Percentiles rank a stretch among this genome's conserved stretches.
These are phyloP conservation scores for Claviceps paspali DNA, from an alignment of 2,329 filamentous ascomycete species.

Conservation along the genomic window DNA sequence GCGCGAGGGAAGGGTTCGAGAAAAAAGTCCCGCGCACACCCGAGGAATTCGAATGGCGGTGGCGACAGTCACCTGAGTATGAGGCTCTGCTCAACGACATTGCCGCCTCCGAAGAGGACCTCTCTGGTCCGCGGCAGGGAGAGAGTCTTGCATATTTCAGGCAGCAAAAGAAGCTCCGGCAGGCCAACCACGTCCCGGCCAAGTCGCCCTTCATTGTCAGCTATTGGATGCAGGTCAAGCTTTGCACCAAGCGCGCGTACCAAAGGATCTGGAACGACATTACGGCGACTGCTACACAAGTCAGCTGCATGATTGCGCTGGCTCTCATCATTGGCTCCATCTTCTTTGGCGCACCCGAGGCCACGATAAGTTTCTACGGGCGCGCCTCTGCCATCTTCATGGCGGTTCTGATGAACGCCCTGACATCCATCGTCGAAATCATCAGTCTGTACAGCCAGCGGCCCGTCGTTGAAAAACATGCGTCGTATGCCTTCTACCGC, in stretches of 20 bases:
- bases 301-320: slow-evolving; percentile 35
- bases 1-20: slow-evolving; percentile 41
- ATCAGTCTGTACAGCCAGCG: slow-evolving; percentile 27
- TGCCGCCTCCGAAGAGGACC: slow-evolving; percentile 30
- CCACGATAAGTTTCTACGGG: slow-evolving; percentile 35
- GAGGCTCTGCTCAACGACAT: slow-evolving; percentile 30
- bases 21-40: slow-evolving; percentile 48
- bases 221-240: slow-evolving; percentile 34
- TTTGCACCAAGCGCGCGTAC: slow-evolving; percentile 35
- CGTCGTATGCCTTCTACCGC: slow-evolving; percentile 34
- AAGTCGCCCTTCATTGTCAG: slow-evolving; percentile 44
- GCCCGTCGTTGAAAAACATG: slow-evolving; percentile 34
- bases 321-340: slow-evolving; percentile 47
- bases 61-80: slow-evolving; percentile 30
- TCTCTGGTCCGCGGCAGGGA: slow-evolving; percentile 25
- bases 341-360: slow-evolving; percentile 36
- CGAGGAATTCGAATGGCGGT: slow-evolving; percentile 47
- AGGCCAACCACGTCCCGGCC: slow-evolving; percentile 36
- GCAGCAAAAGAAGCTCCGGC: slow-evolving; percentile 31
- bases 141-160: slow-evolving; percentile 25
- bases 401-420: slow-evolving; percentile 42
- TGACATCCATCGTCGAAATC: slow-evolving; percentile 42
- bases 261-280: slow-evolving; percentile 38
- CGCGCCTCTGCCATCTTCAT: slow-evolving; percentile 45
- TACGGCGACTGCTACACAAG: slow-evolving; percentile 28